Conservation (phyloP, 2,329 filamentous ascomycete species). For the Trichophyton rubrum region DNA sequence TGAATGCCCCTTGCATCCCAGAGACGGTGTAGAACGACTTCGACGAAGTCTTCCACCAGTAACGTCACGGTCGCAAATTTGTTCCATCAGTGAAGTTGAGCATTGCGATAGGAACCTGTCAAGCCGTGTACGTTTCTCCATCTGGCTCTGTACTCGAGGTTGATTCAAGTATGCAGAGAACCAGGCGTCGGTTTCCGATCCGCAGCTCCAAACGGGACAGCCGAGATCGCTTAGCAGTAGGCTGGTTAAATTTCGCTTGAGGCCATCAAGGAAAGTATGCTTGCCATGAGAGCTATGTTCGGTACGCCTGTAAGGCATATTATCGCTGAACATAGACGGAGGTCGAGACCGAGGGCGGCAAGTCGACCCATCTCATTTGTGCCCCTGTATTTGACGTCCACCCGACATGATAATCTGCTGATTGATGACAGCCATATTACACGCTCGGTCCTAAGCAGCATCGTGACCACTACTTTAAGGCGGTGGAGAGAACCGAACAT, state of each 20-base stretch:
- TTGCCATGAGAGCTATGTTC: slow-evolving; percentile 51
- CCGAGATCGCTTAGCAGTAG: slow-evolving; percentile 82
- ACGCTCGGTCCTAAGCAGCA: background rate
- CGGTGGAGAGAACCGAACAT: background rate
- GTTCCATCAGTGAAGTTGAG: slow-evolving; percentile 1
- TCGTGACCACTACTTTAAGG: background rate
- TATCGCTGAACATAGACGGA: slow-evolving; percentile 31
- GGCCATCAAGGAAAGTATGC: slow-evolving; percentile 60
- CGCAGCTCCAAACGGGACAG: slow-evolving; percentile 69
- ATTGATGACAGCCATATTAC: background rate
- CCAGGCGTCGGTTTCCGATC: slow-evolving; percentile 88
- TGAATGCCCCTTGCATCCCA: background rate
- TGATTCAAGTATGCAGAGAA: slow-evolving; percentile 47
- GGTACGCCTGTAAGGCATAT: slow-evolving; percentile 21
- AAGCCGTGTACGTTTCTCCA: slow-evolving; percentile 28
- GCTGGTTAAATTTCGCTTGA: slow-evolving; percentile 69
- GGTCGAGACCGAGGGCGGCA: slow-evolving; percentile 34
- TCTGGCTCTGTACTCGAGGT: slow-evolving; percentile 32
- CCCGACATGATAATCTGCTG: background rate
- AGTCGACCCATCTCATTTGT: background rate
- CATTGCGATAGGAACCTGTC: slow-evolving; percentile 29
- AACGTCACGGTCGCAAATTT: background rate
- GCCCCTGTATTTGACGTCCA: background rate
- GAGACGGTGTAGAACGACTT: slow-evolving; percentile 22
- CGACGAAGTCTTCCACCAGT: slow-evolving; percentile 15